These are phyloP conservation scores for Salix brachista DNA, from an alignment of 345 rosid genomes.

Conservation along the genomic window DNA sequence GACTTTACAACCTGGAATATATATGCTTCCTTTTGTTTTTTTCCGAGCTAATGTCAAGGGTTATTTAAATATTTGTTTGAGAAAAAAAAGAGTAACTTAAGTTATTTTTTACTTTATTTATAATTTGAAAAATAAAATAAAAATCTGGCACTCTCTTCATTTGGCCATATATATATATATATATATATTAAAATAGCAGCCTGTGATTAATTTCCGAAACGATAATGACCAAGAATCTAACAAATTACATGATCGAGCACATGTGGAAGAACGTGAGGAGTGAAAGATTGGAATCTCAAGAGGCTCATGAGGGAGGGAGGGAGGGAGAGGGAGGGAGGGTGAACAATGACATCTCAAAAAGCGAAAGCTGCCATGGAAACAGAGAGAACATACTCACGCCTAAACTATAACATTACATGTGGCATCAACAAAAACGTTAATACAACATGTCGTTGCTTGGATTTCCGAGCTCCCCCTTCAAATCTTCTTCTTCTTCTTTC, in stretches of 20 bases:
- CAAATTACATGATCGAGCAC: conserved; percentile 34
- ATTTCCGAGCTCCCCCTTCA: conserved; percentile 21
- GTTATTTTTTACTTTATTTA: background rate
- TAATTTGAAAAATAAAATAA: background rate
- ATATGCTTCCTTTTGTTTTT: background rate
- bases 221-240: conserved; percentile 28
- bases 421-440: background rate
- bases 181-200: background rate
- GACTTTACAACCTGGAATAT: background rate
- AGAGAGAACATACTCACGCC: conserved; percentile 40
- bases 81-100: background rate
- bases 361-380: conserved; percentile 55
- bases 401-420: conserved; percentile 2
- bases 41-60: background rate
- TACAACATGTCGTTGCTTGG: conserved; percentile 12
- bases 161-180: background rate
- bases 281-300: conserved; percentile 30
- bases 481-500: background rate
- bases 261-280: conserved; percentile 43
- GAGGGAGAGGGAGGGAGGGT: background rate
- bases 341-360: conserved; percentile 36
- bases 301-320: background rate
- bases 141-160: background rate
- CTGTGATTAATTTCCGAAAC: background rate
- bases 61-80: background rate